A percentile compares a stretch with the other conserved stretches of the same genome.
Evolutionary conservation across 2,329 filamentous ascomycete species (phyloP).

Genomic region (Teratosphaeria pseudoeucalypti): DNA sequence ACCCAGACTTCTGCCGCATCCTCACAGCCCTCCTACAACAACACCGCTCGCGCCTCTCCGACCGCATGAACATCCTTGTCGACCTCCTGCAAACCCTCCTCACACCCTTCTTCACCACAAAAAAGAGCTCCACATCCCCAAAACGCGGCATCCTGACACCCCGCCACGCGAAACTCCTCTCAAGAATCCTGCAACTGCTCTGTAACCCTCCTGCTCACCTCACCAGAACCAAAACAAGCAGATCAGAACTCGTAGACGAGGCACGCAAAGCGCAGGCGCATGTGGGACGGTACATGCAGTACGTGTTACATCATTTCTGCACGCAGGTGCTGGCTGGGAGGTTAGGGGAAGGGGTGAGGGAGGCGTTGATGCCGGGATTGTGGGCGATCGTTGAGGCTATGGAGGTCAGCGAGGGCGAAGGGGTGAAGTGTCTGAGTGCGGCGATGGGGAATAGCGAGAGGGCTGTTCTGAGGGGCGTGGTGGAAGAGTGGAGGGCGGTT

Average conservation of each 20-base stretch:
- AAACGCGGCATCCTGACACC: conserved; percentile 25
- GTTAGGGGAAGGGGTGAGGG: conserved; percentile 42
- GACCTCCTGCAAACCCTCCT: conserved; percentile 46
- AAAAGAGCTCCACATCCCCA: not conserved
- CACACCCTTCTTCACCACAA: conserved; percentile 41
- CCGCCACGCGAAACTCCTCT: conserved; percentile 40
- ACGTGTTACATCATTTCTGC: conserved; percentile 48
- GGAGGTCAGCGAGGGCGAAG: conserved; percentile 32
- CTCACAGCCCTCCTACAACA: conserved; percentile 44
- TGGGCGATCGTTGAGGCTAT: conserved; percentile 46
- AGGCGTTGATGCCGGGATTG: conserved; percentile 41
- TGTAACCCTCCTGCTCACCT: conserved; percentile 43
- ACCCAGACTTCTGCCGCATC: conserved; percentile 44
- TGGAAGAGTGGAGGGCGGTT: conserved; percentile 38
- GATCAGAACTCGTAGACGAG: conserved; percentile 43
- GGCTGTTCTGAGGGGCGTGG: conserved; percentile 43
- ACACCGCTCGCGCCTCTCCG: conserved; percentile 47
- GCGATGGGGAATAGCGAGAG: conserved; percentile 42
- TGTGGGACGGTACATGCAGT: conserved; percentile 47
- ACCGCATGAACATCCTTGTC: conserved; percentile 50
- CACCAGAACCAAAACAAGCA: conserved; percentile 23
- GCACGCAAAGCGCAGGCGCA: conserved; percentile 49
- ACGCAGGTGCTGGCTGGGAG: conserved; percentile 40
- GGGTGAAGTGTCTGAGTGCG: conserved; percentile 41
- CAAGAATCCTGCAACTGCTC: conserved; percentile 48